Percentiles rank a stretch among this genome's conserved stretches.
These are phyloP conservation scores for Ogataea naganishii DNA, from an alignment of 805 yeast genomes.

Conservation along the genomic window DNA sequence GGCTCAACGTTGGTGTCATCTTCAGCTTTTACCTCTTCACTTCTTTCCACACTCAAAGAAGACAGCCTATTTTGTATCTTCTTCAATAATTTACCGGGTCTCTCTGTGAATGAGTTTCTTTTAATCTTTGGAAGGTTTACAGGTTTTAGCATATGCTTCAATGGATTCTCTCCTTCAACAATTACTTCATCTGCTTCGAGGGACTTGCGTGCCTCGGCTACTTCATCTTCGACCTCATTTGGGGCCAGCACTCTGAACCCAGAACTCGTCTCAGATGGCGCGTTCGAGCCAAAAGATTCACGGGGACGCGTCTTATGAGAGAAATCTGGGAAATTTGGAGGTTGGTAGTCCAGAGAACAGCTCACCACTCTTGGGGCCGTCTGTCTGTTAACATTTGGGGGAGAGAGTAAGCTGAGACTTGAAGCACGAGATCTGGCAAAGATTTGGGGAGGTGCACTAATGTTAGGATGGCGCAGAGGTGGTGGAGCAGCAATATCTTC, in stretches of 20 bases:
- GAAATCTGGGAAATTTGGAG: background rate
- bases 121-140: background rate
- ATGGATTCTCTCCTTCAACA: too few relatives aligned
- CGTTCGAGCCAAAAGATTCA: too few relatives aligned
- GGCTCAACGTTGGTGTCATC: background rate
- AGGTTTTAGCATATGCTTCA: background rate
- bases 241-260: too few relatives aligned
- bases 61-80: conserved; percentile 2
- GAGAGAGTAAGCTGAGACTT: background rate
- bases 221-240: too few relatives aligned
- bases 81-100: background rate
- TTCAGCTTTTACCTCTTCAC: background rate
- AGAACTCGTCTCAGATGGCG: too few relatives aligned
- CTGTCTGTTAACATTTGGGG: background rate
- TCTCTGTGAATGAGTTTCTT: background rate
- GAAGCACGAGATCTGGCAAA: background rate
- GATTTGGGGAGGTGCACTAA: background rate
- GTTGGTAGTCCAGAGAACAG: background rate
- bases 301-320: too few relatives aligned
- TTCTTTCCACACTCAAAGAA: background rate
- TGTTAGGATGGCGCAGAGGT: background rate
- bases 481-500: conserved; percentile 1
- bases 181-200: background rate
- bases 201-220: background rate
- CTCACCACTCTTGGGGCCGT: background rate